Conservation (phyloP, 2,329 filamentous ascomycete species). For the Diplodia scrobiculata region DNA sequence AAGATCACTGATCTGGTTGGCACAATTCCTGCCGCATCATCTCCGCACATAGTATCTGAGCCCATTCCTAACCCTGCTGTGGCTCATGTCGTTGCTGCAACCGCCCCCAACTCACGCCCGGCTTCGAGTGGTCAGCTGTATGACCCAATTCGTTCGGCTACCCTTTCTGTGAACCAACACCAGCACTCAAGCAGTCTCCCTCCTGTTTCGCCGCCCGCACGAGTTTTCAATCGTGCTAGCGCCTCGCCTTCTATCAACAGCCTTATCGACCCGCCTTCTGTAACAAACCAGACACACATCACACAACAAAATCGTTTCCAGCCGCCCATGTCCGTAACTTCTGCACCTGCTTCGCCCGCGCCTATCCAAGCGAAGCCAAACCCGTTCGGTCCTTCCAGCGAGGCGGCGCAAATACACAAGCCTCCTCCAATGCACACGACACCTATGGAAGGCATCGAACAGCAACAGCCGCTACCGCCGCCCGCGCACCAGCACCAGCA, state of each 20-base stretch:
- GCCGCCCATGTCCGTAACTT: slow-evolving; percentile 44
- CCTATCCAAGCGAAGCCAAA: slow-evolving; percentile 15
- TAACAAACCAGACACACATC: slow-evolving; percentile 42
- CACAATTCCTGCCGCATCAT: slow-evolving; percentile 29
- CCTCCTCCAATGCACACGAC: slow-evolving; percentile 29
- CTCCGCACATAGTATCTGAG: slow-evolving; percentile 16
- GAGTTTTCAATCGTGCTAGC: slow-evolving; percentile 68
- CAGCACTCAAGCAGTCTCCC: slow-evolving; percentile 49
- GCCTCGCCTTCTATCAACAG: slow-evolving; percentile 90
- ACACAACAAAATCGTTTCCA: slow-evolving; percentile 33
- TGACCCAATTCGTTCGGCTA: slow-evolving; percentile 78
- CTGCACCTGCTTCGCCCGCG: slow-evolving; percentile 46
- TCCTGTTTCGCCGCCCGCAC: slow-evolving; percentile 51
- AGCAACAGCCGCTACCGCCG: slow-evolving; percentile 33
- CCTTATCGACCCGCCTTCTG: slow-evolving; percentile 71
- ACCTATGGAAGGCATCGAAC: slow-evolving; percentile 45
- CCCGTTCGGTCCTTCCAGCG: slow-evolving; percentile 24
- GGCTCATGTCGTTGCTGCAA: slow-evolving; percentile 47
- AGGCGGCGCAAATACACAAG: slow-evolving; percentile 9
- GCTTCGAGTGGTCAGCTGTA: slow-evolving; percentile 79
- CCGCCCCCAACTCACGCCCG: slow-evolving; percentile 53
- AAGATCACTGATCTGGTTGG: slow-evolving; percentile 48
- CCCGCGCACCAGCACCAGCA: slow-evolving; percentile 20
- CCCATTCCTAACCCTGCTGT: slow-evolving; percentile 43
- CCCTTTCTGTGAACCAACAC: slow-evolving; percentile 43